Base-by-base conservation (phyloP, 768 basidiomycete genomes). In the Pulveroboletus sp. region DNA sequence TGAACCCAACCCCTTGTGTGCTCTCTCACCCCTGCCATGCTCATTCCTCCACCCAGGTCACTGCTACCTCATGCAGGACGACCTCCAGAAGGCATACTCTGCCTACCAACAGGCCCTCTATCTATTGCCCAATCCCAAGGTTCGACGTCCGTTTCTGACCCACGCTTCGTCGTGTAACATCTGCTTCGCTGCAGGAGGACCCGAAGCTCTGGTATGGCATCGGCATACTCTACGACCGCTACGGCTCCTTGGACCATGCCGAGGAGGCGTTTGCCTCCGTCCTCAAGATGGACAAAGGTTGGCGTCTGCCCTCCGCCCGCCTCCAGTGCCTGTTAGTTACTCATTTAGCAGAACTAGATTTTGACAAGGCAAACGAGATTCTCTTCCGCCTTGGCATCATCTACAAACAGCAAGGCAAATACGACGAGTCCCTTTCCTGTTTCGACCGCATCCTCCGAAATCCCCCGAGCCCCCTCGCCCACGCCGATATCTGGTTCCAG, bases 151-250 rank as follows among this genome's bases (percentile, higher is more conserved):
- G 38, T 35, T 47, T 27, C 46, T 21, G 5, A 27, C 46, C 21
- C 0, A 12, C 21, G 39, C 43, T 28, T 30, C 55, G 48, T 43
- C 51, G 5, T 43, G 24, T 55, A 41, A 57, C 50, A 31, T 42
- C 44, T 45, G 10, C 21, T 17, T 47, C 35, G 40, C 28, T 51
- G 28, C 60, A 84, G 78, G 85, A 98, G 80, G 96, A 99, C 69
- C 94, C 95, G 5, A 97, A 98, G 65, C 77, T 99, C 8, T 99
- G 96, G 96, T 99, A 98, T 66, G 96, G 96, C 32, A 98, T 99
- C 65, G 96, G 96, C 31, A 98, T 98, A 50, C 83, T 98, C 31
- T 98, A 99, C 62, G 96, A 99, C 75, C 86, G 96, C 28, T 99
- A 98, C 61, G 96, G 96, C 14, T 94, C 92, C 46, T 77, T 99